A percentile compares a stretch with the other conserved stretches of the same genome.
Conservation (phyloP, 768 basidiomycete genomes). For the Termitomyces sp. region DNA sequence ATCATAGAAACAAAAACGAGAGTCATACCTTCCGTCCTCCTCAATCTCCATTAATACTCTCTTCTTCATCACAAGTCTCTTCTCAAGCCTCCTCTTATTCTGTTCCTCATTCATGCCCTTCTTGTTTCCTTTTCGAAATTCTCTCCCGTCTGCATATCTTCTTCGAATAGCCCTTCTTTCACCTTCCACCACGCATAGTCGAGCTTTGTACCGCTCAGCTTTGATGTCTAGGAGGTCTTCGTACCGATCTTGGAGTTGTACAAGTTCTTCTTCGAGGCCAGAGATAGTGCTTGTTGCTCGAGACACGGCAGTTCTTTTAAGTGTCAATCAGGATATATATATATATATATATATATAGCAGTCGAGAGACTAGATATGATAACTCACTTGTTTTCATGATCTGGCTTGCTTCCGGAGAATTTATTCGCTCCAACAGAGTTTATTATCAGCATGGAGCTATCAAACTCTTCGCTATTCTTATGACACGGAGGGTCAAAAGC, state of each 20-base stretch:
- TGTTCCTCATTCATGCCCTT: conserved; percentile 25
- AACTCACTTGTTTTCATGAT: conserved; percentile 12
- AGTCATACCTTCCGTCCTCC: not conserved
- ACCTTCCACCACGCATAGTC: conserved; percentile 57
- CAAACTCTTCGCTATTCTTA: not conserved
- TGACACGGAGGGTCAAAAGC: not conserved
- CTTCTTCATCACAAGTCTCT: conserved; percentile 21
- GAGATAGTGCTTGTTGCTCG: not conserved
- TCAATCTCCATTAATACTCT: conserved; percentile 22
- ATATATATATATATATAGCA: not conserved
- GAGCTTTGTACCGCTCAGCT: conserved; percentile 39
- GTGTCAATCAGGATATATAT: not conserved
- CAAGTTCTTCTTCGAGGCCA: conserved; percentile 24
- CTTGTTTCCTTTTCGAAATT: conserved; percentile 5
- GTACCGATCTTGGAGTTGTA: conserved; percentile 37
- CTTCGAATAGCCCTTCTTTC: conserved; percentile 39
- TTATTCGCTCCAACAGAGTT: not conserved
- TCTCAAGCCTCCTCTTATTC: conserved; percentile 21
- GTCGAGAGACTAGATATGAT: not conserved
- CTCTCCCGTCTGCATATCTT: conserved; percentile 26
- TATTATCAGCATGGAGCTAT: not conserved
- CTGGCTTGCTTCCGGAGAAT: not conserved
- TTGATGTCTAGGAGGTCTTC: conserved; percentile 42
- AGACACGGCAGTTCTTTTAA: not conserved
- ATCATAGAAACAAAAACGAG: not conserved